phyloP scores from a whole-genome alignment of 2,329 filamentous ascomycete species.

The Cercospora sp. region DNA sequence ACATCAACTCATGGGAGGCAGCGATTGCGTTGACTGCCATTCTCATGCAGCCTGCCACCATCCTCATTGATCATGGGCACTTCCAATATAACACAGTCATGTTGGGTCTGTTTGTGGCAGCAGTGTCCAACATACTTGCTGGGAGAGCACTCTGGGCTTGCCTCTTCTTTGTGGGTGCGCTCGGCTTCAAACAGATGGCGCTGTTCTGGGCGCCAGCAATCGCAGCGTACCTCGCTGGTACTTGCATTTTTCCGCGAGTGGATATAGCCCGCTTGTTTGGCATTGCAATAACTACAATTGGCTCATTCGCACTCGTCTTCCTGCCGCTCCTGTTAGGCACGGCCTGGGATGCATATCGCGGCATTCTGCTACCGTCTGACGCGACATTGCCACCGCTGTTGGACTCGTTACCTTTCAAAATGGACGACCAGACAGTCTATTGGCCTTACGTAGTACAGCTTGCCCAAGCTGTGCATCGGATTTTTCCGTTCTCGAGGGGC shows the following conservation, averaged over 20 bases:
- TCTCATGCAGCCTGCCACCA: constrained; percentile 84
- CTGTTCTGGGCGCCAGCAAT: constrained; percentile 93
- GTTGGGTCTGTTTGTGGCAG: constrained; percentile 85
- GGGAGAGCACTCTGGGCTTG: constrained; percentile 84
- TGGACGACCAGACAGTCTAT: constrained; percentile 64
- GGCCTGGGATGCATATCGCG: constrained; percentile 65
- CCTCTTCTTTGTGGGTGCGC: constrained; percentile 86
- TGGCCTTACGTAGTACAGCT: constrained; percentile 77
- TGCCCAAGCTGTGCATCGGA: constrained; percentile 80
- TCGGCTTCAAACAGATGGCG: constrained; percentile 99
- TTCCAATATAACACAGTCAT: constrained; percentile 99
- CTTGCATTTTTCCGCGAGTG: constrained; percentile 74
- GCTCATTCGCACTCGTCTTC: constrained; percentile 73
- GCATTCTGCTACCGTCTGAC: constrained; percentile 59
- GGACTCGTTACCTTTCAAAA: constrained; percentile 59
- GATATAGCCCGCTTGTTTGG: constrained; percentile 67
- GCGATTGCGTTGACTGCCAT: constrained; percentile 86
- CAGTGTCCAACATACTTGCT: constrained; percentile 84
- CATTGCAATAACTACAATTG: constrained; percentile 71
- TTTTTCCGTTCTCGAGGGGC: constrained; percentile 94
- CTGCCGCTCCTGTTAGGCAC: constrained; percentile 73
- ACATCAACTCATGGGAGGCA: constrained; percentile 74
- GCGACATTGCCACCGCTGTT: constrained; percentile 56
- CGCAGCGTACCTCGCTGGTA: constrained; percentile 86
- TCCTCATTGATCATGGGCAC: constrained; percentile 90